Percentiles rank a stretch among this genome's conserved stretches.
These are phyloP conservation scores for Gleditsia sinensis DNA, from an alignment of 306 rosid species.

Conservation along the genomic window DNA sequence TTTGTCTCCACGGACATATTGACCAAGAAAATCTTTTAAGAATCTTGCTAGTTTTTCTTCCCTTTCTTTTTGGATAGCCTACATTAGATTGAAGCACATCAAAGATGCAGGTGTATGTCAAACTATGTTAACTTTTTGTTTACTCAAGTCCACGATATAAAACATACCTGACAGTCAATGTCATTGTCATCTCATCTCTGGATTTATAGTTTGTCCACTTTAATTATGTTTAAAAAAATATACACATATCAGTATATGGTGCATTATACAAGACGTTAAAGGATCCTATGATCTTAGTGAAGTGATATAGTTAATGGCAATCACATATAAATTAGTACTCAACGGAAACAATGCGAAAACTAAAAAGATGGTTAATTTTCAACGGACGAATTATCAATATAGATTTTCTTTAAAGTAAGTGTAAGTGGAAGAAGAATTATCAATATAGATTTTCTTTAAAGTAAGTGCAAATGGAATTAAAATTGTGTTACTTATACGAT, in stretches of 20 bases:
- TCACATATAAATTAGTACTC: not conserved
- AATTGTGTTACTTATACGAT: not conserved
- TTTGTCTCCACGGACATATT: constrained; percentile 72
- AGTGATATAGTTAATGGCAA: not conserved
- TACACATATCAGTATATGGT: not conserved
- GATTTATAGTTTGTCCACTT: not conserved
- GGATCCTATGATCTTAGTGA: not conserved
- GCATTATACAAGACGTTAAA: not conserved
- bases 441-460: not conserved
- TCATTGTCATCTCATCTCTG: constrained; percentile 8
- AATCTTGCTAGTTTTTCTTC: constrained; percentile 79
- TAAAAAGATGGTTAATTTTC: too few species aligned
- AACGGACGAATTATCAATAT: not conserved
- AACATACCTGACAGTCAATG: not conserved
- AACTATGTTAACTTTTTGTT: not conserved
- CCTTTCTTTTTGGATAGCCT: constrained; percentile 90
- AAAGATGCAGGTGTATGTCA: constrained; percentile 11
- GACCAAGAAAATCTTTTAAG: constrained; percentile 65
- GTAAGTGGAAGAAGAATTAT: not conserved
- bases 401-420: not conserved
- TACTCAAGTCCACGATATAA: not conserved
- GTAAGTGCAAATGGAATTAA: not conserved
- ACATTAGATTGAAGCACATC: constrained; percentile 31
- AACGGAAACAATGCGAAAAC: not conserved
- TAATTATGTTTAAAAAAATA: not conserved